Evolutionary conservation across 2,329 filamentous ascomycete species (phyloP).

Genomic region (Nothopassalora personata): DNA sequence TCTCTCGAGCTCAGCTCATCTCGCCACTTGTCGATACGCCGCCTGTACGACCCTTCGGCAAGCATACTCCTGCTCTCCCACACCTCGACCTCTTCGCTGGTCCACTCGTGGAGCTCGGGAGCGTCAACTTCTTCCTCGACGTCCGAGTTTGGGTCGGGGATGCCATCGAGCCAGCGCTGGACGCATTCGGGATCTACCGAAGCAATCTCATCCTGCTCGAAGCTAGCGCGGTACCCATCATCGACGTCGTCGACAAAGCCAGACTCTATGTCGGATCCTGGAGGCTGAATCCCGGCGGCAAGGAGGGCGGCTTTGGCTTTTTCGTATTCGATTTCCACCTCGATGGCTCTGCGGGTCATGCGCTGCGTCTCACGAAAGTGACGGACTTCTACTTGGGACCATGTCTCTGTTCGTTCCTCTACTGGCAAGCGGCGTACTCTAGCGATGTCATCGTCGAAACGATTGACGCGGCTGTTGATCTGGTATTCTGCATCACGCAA

Average conservation of each 20-base stretch:
- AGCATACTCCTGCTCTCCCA: constrained; percentile 20
- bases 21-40: constrained; percentile 19
- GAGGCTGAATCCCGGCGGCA: constrained; percentile 10
- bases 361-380: constrained; percentile 5
- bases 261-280: constrained; percentile 8
- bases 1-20: not conserved
- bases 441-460: not conserved
- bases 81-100: constrained; percentile 14
- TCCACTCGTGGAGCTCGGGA: constrained; percentile 3
- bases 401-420: not conserved
- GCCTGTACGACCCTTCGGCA: constrained; percentile 13
- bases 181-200: not conserved
- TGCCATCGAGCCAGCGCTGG: constrained; percentile 2
- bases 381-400: not conserved
- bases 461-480: not conserved
- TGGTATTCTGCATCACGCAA: not conserved
- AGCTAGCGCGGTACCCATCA: constrained; percentile 13
- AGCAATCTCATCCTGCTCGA: constrained; percentile 9
- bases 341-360: constrained; percentile 17
- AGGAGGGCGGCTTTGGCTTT: constrained; percentile 10
- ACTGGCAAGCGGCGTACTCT: not conserved
- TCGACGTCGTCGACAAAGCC: constrained; percentile 16
- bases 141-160: not conserved
- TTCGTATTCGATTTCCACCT: constrained; percentile 16
- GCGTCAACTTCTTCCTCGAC: not conserved